phyloP scores from a whole-genome alignment of 2,329 filamentous ascomycete genomes.

The Tothia fuscella region DNA sequence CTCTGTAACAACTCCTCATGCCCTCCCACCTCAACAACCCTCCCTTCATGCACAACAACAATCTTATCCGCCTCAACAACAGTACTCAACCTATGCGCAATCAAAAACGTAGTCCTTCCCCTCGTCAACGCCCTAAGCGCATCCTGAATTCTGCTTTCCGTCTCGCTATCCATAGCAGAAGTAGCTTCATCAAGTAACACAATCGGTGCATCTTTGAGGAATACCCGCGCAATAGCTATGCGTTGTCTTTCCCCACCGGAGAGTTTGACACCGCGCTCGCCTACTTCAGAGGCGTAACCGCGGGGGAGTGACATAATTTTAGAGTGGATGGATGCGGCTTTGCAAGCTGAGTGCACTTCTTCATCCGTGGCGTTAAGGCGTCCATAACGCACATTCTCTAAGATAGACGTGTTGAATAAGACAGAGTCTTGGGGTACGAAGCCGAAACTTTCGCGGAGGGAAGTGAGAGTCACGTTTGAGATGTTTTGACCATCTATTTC shows the following conservation, averaged over 20 bases:
- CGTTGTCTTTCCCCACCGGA: constrained; percentile 56
- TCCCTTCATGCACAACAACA: constrained; percentile 61
- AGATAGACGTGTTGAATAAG: constrained; percentile 52
- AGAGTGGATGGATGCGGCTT: constrained; percentile 50
- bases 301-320: constrained; percentile 47
- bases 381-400: constrained; percentile 54
- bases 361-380: constrained; percentile 46
- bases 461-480: constrained; percentile 45
- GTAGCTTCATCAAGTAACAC: constrained; percentile 72
- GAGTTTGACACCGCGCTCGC: constrained; percentile 32
- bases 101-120: constrained; percentile 53
- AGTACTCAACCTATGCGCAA: constrained; percentile 69
- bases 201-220: constrained; percentile 69
- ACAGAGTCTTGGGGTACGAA: constrained; percentile 53
- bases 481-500: constrained; percentile 51
- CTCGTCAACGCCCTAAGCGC: constrained; percentile 47
- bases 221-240: constrained; percentile 57
- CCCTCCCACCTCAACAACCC: constrained; percentile 63
- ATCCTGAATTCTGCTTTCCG: constrained; percentile 53
- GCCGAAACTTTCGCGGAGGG: constrained; percentile 46
- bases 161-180: constrained; percentile 71
- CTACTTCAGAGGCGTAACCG: constrained; percentile 26
- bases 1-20: constrained; percentile 64
- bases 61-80: constrained; percentile 81
- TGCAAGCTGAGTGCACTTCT: constrained; percentile 49